Base-by-base conservation (phyloP, 345 rosid species). In the Corchorus capsularis region DNA sequence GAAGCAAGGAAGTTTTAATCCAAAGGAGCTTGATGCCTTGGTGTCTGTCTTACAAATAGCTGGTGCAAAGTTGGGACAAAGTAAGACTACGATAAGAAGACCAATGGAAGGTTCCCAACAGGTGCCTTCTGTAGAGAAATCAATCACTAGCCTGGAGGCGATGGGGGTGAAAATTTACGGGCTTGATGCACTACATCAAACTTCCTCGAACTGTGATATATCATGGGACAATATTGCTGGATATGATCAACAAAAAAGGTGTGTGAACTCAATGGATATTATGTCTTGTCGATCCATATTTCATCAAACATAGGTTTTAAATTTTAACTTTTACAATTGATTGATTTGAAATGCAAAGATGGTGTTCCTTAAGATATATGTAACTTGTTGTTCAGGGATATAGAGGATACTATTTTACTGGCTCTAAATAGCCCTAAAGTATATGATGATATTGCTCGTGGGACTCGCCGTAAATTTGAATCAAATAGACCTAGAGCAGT, bases 211-310 rank as follows among this genome's bases (percentile, higher is more conserved):
- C 4, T 65, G 55, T 67, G 92, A 87, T 71, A 87, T 96, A 80
- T 89, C 91, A 34, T 93, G 99, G 99, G 94, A 93, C 65, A 89
- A 87, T 80, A 89, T 96, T 81, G 94, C 96, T 74, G 99, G 99
- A 22, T 92, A 93, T 81, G 90, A 93, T 80, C 87, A 90, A 69
- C 98, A 96, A 82, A 96, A 96, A 76, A 75, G 89, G 93, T 91
- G 75, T 27, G 75, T 41, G 61, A 15, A 72, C 53, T 35, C 56
- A 27, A 15, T 64, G 34, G 7, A 17, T 50, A 50, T 61, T 52
- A 2, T 53, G 47, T 71, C 43, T 69, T 56, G 10, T 56, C 67
- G 67, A 49, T 54, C 4, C 15, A 8, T 50, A 53, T 46, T 22
- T 20, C 5, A 63, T 35, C 57, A 43, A 77, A 59, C 63, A 13